phyloP scores from a whole-genome alignment of 306 rosid genomes.

The Lathyrus aphaca region DNA sequence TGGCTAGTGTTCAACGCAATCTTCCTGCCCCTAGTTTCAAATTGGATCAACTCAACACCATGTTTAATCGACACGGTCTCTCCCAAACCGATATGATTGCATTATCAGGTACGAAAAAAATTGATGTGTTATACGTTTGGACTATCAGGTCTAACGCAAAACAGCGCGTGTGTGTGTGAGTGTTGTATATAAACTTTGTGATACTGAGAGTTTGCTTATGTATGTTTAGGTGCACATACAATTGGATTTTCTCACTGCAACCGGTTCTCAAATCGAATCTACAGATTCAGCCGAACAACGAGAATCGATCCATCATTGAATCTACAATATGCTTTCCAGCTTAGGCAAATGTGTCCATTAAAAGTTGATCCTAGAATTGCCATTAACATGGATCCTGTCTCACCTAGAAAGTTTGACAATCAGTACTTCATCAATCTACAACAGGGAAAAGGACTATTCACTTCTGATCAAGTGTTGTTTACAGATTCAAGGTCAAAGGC shows the following conservation, averaged over 20 bases:
- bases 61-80: conserved; percentile 71
- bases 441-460: conserved; percentile 74
- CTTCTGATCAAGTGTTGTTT: conserved; percentile 74
- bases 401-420: conserved; percentile 72
- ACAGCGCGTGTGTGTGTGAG: neutral
- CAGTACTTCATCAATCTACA: conserved; percentile 80
- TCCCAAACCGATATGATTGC: conserved; percentile 73
- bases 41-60: conserved; percentile 54
- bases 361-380: conserved; percentile 69
- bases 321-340: conserved; percentile 59
- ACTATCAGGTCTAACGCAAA: neutral
- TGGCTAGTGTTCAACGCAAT: conserved; percentile 53
- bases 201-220: neutral
- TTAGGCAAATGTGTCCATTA: conserved; percentile 63
- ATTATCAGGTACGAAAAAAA: conserved; percentile 61
- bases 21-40: conserved; percentile 68
- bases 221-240: conserved; percentile 74
- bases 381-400: conserved; percentile 66
- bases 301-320: conserved; percentile 71
- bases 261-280: conserved; percentile 55
- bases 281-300: conserved; percentile 59
- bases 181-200: neutral
- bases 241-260: conserved; percentile 86
- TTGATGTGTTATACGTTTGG: neutral
- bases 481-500: conserved; percentile 66